Percentiles rank a stretch among this genome's conserved stretches.
Conservation (phyloP, 129 eudicot genomes). For the Ambrosia artemisiifolia region DNA sequence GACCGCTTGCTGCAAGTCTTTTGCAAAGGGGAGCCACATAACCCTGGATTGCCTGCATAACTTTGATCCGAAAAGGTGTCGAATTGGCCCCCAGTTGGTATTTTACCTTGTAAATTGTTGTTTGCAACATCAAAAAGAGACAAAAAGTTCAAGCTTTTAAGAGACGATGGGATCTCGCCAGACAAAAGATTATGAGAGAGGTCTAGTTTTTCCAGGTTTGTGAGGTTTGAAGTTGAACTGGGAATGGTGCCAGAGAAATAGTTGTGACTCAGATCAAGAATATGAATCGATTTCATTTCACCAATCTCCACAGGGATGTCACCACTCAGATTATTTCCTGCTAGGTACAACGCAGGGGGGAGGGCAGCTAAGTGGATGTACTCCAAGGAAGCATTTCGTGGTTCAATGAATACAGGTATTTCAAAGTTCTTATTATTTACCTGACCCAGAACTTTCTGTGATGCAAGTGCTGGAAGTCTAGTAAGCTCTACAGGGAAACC, state of each 20-base stretch:
- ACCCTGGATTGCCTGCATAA: neutral
- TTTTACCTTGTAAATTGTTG: neutral
- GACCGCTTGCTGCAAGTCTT: neutral
- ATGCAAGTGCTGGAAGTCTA: conserved; percentile 2
- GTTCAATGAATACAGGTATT: neutral
- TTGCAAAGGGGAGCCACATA: neutral
- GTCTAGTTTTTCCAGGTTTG: neutral
- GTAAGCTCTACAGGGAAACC: conserved; percentile 2
- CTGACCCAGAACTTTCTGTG: neutral
- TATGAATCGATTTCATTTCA: neutral
- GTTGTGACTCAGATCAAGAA: neutral
- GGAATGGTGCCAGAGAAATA: neutral
- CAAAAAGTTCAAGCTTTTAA: neutral
- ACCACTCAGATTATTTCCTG: neutral
- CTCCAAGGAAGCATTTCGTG: neutral
- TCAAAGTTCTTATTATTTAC: neutral
- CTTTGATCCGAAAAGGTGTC: neutral
- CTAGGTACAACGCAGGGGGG: neutral
- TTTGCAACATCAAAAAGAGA: neutral
- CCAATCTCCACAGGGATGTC: neutral
- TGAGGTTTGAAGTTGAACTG: neutral
- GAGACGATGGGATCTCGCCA: neutral
- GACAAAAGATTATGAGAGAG: neutral
- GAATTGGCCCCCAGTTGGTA: neutral
- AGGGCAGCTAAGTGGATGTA: neutral